phyloP scores from a whole-genome alignment of 768 basidiomycete species.

The Termitomyces eurrhizus region DNA sequence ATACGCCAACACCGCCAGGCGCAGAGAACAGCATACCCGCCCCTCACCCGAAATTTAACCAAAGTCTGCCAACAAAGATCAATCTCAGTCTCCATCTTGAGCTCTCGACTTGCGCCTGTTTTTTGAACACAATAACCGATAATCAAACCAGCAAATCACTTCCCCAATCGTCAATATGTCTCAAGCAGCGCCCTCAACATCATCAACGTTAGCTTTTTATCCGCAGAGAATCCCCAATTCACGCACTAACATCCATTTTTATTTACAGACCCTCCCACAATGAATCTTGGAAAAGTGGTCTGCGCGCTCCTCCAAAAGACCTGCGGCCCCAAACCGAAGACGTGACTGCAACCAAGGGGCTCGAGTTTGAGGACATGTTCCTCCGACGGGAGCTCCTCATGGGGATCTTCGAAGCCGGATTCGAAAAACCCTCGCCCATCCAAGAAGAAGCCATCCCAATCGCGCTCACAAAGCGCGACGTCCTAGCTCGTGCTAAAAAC shows the following conservation, averaged over 20 bases:
- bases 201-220: constrained; percentile 25
- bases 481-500: constrained; percentile 94
- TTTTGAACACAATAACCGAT: constrained; percentile 3
- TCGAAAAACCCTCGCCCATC: constrained; percentile 95
- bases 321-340: constrained; percentile 94
- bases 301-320: constrained; percentile 89
- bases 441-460: constrained; percentile 99
- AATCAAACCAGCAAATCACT: not conserved
- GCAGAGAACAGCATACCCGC: constrained; percentile 1
- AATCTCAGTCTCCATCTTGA: constrained; percentile 12
- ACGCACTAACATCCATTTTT: not conserved
- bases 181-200: constrained; percentile 27
- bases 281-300: constrained; percentile 69
- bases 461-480: constrained; percentile 88
- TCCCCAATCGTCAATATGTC: constrained; percentile 20
- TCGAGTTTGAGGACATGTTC: constrained; percentile 94
- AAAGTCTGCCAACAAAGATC: constrained; percentile 2
- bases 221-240: not conserved
- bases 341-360: constrained; percentile 89
- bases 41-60: not conserved
- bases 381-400: constrained; percentile 94
- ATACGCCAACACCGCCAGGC: not conserved
- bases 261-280: constrained; percentile 28
- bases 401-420: constrained; percentile 99
- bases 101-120: constrained; percentile 1